A percentile compares a stretch with the other conserved stretches of the same genome.
Evolutionary conservation across 2,329 filamentous ascomycete genomes (phyloP).

Genomic region (Aspergillus cejpii): DNA sequence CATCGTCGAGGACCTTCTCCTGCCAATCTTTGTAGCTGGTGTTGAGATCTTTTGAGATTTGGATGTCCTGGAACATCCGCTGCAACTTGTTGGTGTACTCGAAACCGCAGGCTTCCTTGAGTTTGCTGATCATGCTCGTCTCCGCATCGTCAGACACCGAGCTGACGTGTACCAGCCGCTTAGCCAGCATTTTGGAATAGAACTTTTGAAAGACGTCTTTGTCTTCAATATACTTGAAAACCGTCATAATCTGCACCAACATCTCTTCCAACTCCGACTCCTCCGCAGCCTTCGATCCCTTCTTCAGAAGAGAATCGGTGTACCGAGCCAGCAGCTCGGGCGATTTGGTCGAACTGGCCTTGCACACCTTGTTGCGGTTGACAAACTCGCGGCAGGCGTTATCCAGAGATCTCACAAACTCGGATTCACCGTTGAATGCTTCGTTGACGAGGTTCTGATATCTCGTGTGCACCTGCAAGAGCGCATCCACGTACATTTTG

Average conservation of each 20-base stretch:
- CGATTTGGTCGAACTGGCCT: constrained; percentile 84
- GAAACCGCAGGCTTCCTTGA: constrained; percentile 97
- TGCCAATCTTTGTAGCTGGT: constrained; percentile 76
- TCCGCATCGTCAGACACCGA: constrained; percentile 96
- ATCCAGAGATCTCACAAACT: constrained; percentile 91
- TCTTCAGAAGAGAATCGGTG: constrained; percentile 84
- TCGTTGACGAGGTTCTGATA: constrained; percentile 87
- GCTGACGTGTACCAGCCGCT: constrained; percentile 87
- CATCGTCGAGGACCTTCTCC: constrained; percentile 56
- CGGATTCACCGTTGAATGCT: constrained; percentile 89
- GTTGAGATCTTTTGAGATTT: constrained; percentile 97
- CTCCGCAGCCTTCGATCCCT: constrained; percentile 81
- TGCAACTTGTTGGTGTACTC: constrained; percentile 99
- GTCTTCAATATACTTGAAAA: constrained; percentile 99
- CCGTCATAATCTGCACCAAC: constrained; percentile 90
- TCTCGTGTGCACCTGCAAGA: constrained; percentile 88
- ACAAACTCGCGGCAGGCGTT: constrained; percentile 98
- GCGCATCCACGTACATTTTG: constrained; percentile 90
- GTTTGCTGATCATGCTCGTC: constrained; percentile 98
- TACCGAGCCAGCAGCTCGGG: constrained; percentile 94
- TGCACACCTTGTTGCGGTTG: constrained; percentile 95
- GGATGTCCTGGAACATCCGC: constrained; percentile 99
- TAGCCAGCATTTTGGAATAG: constrained; percentile 93
- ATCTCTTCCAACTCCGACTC: constrained; percentile 89
- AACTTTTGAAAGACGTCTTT: constrained; percentile 99